Base-by-base conservation (phyloP, 257 asterid species). In the Scutellaria galericulata region DNA sequence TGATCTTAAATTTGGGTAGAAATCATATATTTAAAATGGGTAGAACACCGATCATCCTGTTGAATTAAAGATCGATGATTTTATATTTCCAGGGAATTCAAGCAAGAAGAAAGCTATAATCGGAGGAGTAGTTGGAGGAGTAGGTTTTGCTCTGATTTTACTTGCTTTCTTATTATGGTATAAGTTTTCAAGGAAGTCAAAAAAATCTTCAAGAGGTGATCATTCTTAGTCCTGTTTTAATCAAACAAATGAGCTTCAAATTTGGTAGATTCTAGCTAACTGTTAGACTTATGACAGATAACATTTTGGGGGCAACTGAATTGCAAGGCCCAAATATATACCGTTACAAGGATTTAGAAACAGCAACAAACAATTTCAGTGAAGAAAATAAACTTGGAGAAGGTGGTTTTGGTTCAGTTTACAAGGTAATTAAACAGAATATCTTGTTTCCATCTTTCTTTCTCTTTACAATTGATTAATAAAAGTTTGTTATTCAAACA, bases 401-500 rank as follows among this genome's bases (percentile, higher is more conserved):
- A 79, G 97, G 98, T 5, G 91, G 89, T 48, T 92, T 88, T 65
- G 97, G 98, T n/a, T 90, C 75, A 68, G 97, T 90, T 9, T 92
- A 79, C 85, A 92, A 88, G 93, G 97, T 90, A 72, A n/a, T n/a
- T n/a, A n/a, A 27, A 35, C 4, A 37, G 14, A 9, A 20, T 35
- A 27, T 11, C 2, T 2, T 12, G 37, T 31, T 31, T 31, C 37
- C 37, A 31, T 31, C 37, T 31, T 31, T 31, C 37, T 3, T 58
- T 45, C 12, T 45, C 40, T 46, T n/a, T 8, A 18, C 31, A 2
- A 9, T 62, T 1, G 3, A 4, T 3, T 10, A 48, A 57, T 53
- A 9, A 50, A 8, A 24, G 15, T 9, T 55, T 20, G 45, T n/a
- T 63, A 35, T 46, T 35, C 45, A 22, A 15, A 55, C 83, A 93